Percentiles rank a stretch among this genome's conserved stretches.
These are phyloP conservation scores for Pyricularia grisea DNA, from an alignment of 2,329 filamentous ascomycete species.

Conservation along the genomic window DNA sequence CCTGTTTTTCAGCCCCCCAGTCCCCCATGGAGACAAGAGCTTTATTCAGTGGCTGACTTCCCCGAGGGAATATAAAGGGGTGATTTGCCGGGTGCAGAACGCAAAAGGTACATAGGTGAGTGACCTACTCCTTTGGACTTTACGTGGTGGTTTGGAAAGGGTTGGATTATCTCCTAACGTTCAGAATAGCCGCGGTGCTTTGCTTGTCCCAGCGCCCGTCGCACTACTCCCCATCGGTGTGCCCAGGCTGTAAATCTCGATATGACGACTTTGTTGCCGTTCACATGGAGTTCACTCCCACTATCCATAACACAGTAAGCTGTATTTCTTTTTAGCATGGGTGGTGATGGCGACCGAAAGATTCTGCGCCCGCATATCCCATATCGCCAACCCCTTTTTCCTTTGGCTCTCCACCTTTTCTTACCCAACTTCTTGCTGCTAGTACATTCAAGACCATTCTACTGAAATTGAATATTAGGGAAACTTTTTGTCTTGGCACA, in stretches of 20 bases:
- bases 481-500: slow-evolving; percentile 23
- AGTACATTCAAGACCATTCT: no score
- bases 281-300: slow-evolving; percentile 24
- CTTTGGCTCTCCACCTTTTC: background rate
- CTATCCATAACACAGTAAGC: slow-evolving; percentile 19
- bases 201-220: slow-evolving; percentile 21
- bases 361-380: background rate
- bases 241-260: slow-evolving; percentile 19
- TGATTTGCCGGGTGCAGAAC: slow-evolving; percentile 16
- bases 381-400: no score
- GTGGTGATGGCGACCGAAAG: no score
- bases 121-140: background rate
- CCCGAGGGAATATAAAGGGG: slow-evolving; percentile 13
- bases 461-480: slow-evolving; percentile 12
- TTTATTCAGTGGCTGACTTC: background rate
- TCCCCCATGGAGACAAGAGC: no score
- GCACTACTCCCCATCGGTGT: slow-evolving; percentile 17
- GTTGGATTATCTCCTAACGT: background rate
- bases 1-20: no score
- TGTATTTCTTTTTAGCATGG: no score
- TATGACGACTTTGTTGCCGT: slow-evolving; percentile 24
- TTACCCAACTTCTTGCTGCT: background rate
- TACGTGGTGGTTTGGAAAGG: no score
- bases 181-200: slow-evolving; percentile 16
- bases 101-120: slow-evolving; percentile 19